A percentile compares a stretch with the other conserved stretches of the same genome.
These are phyloP conservation scores for Cyclospora cayetanensis DNA, from an alignment of 169 alveolate species.

Conservation along the genomic window DNA sequence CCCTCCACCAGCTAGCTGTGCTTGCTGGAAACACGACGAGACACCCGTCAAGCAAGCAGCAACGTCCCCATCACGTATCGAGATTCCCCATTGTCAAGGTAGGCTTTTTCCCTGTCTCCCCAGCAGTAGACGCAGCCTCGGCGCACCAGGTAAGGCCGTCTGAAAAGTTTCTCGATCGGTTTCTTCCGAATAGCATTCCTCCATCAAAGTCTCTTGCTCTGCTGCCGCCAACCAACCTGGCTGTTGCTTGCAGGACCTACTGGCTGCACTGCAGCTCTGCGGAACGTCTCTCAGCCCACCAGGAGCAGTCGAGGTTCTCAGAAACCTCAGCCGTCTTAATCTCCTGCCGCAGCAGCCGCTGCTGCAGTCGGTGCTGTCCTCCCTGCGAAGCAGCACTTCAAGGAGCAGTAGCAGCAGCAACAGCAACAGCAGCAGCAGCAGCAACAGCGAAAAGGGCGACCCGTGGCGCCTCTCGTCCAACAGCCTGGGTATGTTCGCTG, in stretches of 20 bases:
- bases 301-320: not conserved
- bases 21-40: not conserved
- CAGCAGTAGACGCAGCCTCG: not conserved
- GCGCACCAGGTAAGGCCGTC: too few relatives aligned
- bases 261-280: conserved; percentile 18
- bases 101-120: not conserved
- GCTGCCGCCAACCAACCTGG: too few relatives aligned
- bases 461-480: not conserved
- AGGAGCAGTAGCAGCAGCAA: conserved; percentile 53
- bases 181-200: not conserved
- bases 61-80: not conserved
- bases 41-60: not conserved
- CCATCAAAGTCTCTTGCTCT: not conserved
- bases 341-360: conserved; percentile 53
- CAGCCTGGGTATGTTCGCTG: conserved; percentile 21
- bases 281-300: not conserved
- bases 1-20: conserved; percentile 40
- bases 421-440: conserved; percentile 54
- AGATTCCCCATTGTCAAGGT: conserved; percentile 22
- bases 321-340: not conserved
- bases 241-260: conserved; percentile 50
- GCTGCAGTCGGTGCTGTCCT: conserved; percentile 21
- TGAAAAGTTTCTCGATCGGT: too few relatives aligned
- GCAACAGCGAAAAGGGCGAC: not conserved
- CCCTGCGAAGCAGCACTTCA: not conserved